Evolutionary conservation across 352 stramenopile genomes (phyloP).

Genomic region (Phytophthora megakarya): DNA sequence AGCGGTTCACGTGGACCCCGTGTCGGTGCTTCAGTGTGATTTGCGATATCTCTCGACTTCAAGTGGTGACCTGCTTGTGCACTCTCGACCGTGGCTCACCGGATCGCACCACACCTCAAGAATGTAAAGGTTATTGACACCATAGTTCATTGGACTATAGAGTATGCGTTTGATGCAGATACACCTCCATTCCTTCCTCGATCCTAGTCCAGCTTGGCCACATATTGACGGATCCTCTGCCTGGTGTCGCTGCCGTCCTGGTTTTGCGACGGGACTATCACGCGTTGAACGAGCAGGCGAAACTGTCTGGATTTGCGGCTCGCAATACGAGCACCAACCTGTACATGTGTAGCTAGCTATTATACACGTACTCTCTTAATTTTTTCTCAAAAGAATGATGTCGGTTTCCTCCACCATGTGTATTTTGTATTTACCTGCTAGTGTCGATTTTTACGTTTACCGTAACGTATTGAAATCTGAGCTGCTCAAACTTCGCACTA

Average conservation of each 20-base stretch:
- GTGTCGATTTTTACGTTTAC: not conserved
- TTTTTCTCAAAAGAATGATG: too few relatives aligned
- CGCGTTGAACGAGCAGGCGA: slow-evolving; percentile 6
- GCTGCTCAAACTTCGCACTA: too few relatives aligned
- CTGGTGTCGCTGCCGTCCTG: slow-evolving; percentile 6
- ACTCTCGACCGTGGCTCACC: not conserved
- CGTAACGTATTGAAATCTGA: too few relatives aligned
- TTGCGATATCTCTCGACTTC: not conserved
- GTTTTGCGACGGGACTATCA: slow-evolving; percentile 15
- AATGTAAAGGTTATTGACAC: not conserved
- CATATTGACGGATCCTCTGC: not conserved
- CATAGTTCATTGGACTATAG: not conserved
- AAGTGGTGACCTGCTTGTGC: not conserved
- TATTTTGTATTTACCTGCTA: not conserved
- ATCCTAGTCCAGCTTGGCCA: not conserved
- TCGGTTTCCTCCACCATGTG: too few relatives aligned
- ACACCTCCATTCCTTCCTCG: not conserved
- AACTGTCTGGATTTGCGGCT: slow-evolving; percentile 11
- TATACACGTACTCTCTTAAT: too few relatives aligned
- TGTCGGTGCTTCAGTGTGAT: not conserved
- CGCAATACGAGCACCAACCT: too few relatives aligned
- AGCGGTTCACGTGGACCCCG: not conserved
- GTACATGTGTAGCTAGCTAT: too few relatives aligned
- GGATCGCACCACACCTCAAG: not conserved
- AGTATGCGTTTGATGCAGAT: not conserved